Conservation (phyloP, 495 filamentous ascomycete genomes). For the Penicillium fimorum region DNA sequence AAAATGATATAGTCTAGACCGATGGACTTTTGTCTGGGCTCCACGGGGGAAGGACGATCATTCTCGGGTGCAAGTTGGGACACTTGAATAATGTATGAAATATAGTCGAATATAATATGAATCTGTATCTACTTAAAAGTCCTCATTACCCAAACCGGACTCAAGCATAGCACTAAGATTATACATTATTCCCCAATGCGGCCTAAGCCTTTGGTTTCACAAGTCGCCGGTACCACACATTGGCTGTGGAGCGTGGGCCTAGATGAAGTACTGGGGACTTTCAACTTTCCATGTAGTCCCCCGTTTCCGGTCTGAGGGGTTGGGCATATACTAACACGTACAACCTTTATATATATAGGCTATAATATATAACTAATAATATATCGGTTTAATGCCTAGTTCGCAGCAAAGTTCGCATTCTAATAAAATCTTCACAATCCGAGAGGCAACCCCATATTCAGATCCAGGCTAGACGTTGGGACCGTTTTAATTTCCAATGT, state of each 20-base stretch:
- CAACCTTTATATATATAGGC: neutral
- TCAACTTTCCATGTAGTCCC: too few relatives aligned
- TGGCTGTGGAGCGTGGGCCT: neutral
- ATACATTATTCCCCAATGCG: neutral
- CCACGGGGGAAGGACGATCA: slow-evolving; percentile 26
- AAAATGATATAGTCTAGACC: slow-evolving; percentile 25
- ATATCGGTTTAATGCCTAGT: neutral
- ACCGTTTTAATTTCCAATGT: slow-evolving; percentile 27
- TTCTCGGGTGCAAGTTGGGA: slow-evolving; percentile 10
- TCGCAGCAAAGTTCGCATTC: slow-evolving; percentile 13
- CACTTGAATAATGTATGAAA: neutral
- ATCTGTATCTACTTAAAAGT: neutral
- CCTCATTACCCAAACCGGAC: slow-evolving; percentile 20
- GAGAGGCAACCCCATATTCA: slow-evolving; percentile 8
- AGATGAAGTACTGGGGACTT: slow-evolving; percentile 7
- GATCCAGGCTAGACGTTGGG: slow-evolving; percentile 13
- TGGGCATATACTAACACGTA: slow-evolving; percentile 8
- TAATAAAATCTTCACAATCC: neutral
- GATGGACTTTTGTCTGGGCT: slow-evolving; percentile 12
- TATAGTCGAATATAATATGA: too few relatives aligned
- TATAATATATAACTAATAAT: neutral
- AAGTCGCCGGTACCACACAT: slow-evolving; percentile 4
- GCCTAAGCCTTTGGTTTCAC: slow-evolving; percentile 4
- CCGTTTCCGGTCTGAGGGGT: slow-evolving; percentile 18
- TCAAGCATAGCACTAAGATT: neutral